Evolutionary conservation across 148 eudicot genomes (phyloP).

Genomic region (Fagopyrum esculentum): DNA sequence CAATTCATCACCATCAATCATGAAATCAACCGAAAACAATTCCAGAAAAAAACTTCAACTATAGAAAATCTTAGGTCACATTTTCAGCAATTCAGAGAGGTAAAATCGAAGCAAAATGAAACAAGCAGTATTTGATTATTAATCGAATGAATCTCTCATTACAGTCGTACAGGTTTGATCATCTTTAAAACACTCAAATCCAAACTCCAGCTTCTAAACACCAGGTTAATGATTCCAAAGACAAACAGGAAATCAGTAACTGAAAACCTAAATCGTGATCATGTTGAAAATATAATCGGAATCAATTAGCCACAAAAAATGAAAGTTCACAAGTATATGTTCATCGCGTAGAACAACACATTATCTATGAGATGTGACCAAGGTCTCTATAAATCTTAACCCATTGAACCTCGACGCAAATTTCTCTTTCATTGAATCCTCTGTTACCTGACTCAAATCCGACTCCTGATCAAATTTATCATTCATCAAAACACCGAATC

Average conservation of each 20-base stretch:
- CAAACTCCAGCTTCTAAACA: background rate
- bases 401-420: constrained; percentile 42
- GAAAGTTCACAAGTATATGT: background rate
- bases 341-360: background rate
- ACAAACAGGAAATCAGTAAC: background rate
- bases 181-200: background rate
- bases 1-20: background rate
- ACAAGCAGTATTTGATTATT: background rate
- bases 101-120: background rate
- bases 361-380: constrained; percentile 42
- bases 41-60: background rate
- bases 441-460: background rate
- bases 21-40: background rate
- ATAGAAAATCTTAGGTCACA: background rate
- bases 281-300: background rate
- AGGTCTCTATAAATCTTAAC: constrained; percentile 35
- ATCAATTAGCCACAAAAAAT: background rate
- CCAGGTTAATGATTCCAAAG: background rate
- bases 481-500: background rate
- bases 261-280: background rate
- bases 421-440: constrained; percentile 23
- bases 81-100: background rate
- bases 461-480: background rate
- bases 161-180: background rate
- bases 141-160: background rate